Evolutionary conservation across 2,329 filamentous ascomycete genomes (phyloP).

Genomic region (Beauveria pseudobassiana): DNA sequence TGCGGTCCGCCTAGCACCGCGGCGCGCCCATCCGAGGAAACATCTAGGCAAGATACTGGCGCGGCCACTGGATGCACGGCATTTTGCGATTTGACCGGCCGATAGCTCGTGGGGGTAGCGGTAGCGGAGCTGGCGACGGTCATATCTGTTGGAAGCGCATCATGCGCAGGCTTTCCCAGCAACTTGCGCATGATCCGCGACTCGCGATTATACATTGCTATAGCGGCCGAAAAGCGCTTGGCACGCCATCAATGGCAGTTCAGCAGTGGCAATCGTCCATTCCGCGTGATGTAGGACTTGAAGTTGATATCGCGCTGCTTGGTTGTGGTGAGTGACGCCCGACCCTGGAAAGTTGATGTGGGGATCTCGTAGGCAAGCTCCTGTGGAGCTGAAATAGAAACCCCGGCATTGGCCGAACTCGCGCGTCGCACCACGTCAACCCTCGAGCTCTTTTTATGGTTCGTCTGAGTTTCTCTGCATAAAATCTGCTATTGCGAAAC

Average conservation of each 20-base stretch:
- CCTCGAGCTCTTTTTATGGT: not conserved
- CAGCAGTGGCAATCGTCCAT: conserved; percentile 1
- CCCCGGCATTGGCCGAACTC: not conserved
- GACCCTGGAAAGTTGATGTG: conserved; percentile 1
- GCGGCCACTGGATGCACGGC: conserved; percentile 42
- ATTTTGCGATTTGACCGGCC: conserved; percentile 49
- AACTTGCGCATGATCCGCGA: conserved; percentile 54
- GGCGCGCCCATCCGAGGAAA: conserved; percentile 46
- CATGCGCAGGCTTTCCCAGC: conserved; percentile 44
- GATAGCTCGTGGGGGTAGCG: conserved; percentile 32
- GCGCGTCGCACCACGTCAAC: not conserved
- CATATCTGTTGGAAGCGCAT: no score
- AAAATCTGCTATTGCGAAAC: no score
- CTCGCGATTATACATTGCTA: conserved; percentile 44
- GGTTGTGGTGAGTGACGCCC: not conserved
- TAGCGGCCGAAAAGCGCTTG: conserved; percentile 20
- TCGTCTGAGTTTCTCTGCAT: no score
- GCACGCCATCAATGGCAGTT: conserved; percentile 25
- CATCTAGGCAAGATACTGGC: conserved; percentile 51
- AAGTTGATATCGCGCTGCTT: not conserved
- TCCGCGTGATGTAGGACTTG: not conserved
- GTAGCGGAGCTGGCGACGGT: conserved; percentile 39
- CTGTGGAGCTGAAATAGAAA: conserved; percentile 1
- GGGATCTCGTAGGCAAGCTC: not conserved
- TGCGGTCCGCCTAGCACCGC: conserved; percentile 52